A percentile compares a stretch with the other conserved stretches of the same genome.
These are phyloP conservation scores for Westerdykella sp. DNA, from an alignment of 2,329 filamentous ascomycete genomes.

Conservation along the genomic window DNA sequence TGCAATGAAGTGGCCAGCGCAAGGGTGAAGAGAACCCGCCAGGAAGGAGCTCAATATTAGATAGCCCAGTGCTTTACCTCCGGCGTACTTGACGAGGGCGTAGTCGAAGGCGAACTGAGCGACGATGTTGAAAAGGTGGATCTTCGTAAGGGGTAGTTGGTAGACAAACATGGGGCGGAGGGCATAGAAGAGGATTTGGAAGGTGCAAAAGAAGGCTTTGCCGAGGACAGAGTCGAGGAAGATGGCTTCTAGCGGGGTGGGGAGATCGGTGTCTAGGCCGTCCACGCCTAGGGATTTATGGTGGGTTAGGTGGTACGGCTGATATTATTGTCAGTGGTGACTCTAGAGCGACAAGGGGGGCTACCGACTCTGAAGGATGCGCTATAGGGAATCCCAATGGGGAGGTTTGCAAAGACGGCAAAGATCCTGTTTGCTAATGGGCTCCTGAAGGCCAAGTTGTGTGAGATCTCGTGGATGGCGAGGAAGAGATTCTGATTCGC, in stretches of 20 bases:
- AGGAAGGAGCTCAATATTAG: constrained; percentile 86
- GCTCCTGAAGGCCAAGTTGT: constrained; percentile 89
- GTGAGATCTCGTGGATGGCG: constrained; percentile 96
- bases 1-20: constrained; percentile 95
- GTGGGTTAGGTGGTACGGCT: constrained; percentile 96
- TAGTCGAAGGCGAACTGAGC: constrained; percentile 75
- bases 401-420: constrained; percentile 89
- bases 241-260: constrained; percentile 82
- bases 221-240: constrained; percentile 92
- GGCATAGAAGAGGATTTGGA: constrained; percentile 98
- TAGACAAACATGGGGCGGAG: constrained; percentile 93
- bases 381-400: constrained; percentile 92
- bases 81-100: constrained; percentile 55
- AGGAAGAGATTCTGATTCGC: constrained; percentile 98
- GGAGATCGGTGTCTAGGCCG: constrained; percentile 91
- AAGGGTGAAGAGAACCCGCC: constrained; percentile 86
- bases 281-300: constrained; percentile 98
- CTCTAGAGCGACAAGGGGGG: neutral
- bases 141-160: constrained; percentile 74
- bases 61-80: constrained; percentile 66
- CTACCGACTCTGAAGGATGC: constrained; percentile 77
- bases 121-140: constrained; percentile 76
- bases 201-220: constrained; percentile 98
- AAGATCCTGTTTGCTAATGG: constrained; percentile 74
- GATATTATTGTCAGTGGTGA: constrained; percentile 14